A percentile compares a stretch with the other conserved stretches of the same genome.
Conservation (phyloP, 2,329 filamentous ascomycete genomes). For the Dactylella cylindrospora region DNA sequence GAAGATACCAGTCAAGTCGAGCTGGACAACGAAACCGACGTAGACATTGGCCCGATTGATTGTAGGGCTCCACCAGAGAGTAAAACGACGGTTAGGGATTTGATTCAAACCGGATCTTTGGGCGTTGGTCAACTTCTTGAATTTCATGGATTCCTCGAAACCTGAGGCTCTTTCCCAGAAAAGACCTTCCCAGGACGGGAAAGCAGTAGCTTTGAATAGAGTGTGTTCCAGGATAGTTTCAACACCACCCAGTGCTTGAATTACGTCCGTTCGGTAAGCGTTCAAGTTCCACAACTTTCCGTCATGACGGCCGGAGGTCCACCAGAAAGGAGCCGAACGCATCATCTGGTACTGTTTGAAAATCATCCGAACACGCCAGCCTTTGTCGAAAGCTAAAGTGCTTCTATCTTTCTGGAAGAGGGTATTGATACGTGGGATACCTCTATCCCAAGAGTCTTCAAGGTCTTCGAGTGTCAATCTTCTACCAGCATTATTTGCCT, state of each 20-base stretch:
- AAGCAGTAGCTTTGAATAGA: conserved; percentile 93
- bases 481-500: conserved; percentile 96
- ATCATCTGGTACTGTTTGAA: conserved; percentile 99
- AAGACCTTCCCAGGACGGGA: conserved; percentile 93
- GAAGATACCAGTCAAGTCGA: conserved; percentile 98
- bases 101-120: conserved; percentile 96
- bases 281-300: conserved; percentile 98
- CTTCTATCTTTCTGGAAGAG: conserved; percentile 98
- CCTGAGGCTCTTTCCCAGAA: conserved; percentile 75
- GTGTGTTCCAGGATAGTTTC: conserved; percentile 98
- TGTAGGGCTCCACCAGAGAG: conserved; percentile 92
- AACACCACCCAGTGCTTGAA: conserved; percentile 92
- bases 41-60: conserved; percentile 90
- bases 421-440: conserved; percentile 95
- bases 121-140: conserved; percentile 97
- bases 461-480: conserved; percentile 92
- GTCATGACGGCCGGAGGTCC: conserved; percentile 96
- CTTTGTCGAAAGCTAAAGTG: conserved; percentile 96
- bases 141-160: conserved; percentile 71
- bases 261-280: conserved; percentile 92
- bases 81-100: conserved; percentile 97
- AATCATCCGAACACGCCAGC: conserved; percentile 89
- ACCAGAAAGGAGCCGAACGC: conserved; percentile 99
- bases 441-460: conserved; percentile 97
- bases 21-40: conserved; percentile 95